Evolutionary conservation across 2,329 filamentous ascomycete genomes (phyloP).

Genomic region (Cryphonectria radicalis): DNA sequence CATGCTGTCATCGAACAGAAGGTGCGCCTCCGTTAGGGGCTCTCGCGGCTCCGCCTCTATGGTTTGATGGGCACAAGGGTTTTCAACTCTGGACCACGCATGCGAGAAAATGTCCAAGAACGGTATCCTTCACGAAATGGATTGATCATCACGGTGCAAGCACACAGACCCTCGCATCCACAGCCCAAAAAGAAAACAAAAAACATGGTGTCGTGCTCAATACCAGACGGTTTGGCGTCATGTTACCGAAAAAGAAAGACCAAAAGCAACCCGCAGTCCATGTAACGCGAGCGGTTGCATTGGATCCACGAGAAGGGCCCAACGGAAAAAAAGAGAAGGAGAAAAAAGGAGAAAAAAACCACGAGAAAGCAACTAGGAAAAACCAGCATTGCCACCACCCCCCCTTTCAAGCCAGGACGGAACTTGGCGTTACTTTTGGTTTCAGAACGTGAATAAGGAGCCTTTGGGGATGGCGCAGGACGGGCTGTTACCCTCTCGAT

Average conservation of each 20-base stretch:
- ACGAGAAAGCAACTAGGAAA: not conserved
- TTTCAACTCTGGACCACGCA: not conserved
- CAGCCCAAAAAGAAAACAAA: no score
- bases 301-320: not conserved
- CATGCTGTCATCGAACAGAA: not conserved
- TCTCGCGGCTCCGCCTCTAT: not conserved
- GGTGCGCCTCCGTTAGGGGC: not conserved
- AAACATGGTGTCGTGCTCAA: not conserved
- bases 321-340: not conserved
- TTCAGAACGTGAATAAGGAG: not conserved
- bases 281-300: not conserved
- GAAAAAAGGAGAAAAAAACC: no score
- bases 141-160: no score
- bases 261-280: not conserved
- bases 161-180: not conserved
- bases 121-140: not conserved
- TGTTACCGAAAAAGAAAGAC: not conserved
- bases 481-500: not conserved
- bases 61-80: not conserved
- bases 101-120: not conserved
- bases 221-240: not conserved
- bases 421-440: not conserved
- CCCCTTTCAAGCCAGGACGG: not conserved
- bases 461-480: not conserved
- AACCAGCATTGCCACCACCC: not conserved